Evolutionary conservation across 1,284 basidiomycete genomes (phyloP).

Genomic region (Marasmius fiardii): DNA sequence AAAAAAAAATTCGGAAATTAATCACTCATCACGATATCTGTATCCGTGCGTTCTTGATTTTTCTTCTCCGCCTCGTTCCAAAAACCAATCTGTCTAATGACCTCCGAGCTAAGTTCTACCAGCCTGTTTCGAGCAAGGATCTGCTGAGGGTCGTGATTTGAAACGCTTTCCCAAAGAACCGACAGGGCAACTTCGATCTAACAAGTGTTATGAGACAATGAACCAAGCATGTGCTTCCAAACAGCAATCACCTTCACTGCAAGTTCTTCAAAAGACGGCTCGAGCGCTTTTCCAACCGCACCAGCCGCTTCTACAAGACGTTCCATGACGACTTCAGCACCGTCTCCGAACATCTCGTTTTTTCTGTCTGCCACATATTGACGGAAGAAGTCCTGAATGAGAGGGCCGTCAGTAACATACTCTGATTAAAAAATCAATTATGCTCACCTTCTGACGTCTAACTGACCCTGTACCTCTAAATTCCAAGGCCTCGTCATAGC

Average conservation of each 20-base stretch:
- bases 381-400: slow-evolving; percentile 45
- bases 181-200: slow-evolving; percentile 58
- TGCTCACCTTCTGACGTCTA: slow-evolving; percentile 52
- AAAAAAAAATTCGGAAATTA: neutral
- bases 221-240: slow-evolving; percentile 7
- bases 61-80: slow-evolving; percentile 39
- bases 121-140: slow-evolving; percentile 36
- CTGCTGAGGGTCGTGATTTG: slow-evolving; percentile 43
- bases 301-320: slow-evolving; percentile 43
- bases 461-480: slow-evolving; percentile 55
- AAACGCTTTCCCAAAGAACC: slow-evolving; percentile 53
- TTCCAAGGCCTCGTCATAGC: slow-evolving; percentile 50
- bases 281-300: slow-evolving; percentile 45
- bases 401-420: neutral
- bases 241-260: slow-evolving; percentile 47
- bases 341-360: slow-evolving; percentile 48
- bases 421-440: slow-evolving; percentile 1
- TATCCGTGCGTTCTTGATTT: slow-evolving; percentile 14
- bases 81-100: slow-evolving; percentile 39
- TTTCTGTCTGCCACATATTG: slow-evolving; percentile 39
- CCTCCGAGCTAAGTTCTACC: slow-evolving; percentile 31
- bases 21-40: slow-evolving; percentile 18
- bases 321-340: slow-evolving; percentile 47
- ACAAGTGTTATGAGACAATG: neutral
- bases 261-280: slow-evolving; percentile 42